phyloP scores from a whole-genome alignment of 2,329 filamentous ascomycete genomes.

The Xylaria sp. region DNA sequence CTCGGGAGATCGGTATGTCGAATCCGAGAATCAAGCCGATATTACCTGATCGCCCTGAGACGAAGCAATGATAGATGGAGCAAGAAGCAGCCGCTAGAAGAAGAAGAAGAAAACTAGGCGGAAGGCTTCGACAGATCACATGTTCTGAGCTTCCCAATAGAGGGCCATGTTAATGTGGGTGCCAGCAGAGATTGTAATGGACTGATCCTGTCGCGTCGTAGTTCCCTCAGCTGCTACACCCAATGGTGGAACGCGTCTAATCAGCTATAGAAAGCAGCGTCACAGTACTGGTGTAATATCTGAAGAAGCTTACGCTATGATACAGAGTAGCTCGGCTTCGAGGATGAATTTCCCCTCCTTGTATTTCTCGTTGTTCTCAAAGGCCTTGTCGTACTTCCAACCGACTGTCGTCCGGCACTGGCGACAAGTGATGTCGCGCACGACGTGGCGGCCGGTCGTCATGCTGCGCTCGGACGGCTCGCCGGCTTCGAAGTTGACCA shows the following conservation, averaged over 20 bases:
- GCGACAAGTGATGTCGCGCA: slow-evolving; percentile 90
- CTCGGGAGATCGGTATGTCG: background rate
- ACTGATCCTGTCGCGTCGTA: background rate
- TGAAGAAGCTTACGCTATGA: slow-evolving; percentile 66
- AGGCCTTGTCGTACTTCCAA: slow-evolving; percentile 99
- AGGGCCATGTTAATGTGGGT: background rate
- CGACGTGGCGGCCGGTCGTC: slow-evolving; percentile 95
- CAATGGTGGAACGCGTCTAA: background rate
- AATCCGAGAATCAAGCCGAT: background rate
- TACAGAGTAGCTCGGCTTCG: slow-evolving; percentile 88
- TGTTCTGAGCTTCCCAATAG: background rate
- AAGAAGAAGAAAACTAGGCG: background rate
- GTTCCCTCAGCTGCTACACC: background rate
- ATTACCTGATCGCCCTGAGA: background rate
- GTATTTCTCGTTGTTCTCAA: slow-evolving; percentile 91
- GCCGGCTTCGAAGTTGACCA: slow-evolving; percentile 88
- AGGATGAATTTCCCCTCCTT: slow-evolving; percentile 99
- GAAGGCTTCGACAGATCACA: background rate
- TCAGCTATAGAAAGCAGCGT: background rate
- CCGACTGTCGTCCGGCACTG: slow-evolving; percentile 94
- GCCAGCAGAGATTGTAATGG: background rate
- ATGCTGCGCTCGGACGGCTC: slow-evolving; percentile 95
- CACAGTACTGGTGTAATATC: background rate
- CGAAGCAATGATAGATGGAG: background rate
- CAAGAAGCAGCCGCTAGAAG: background rate